A percentile compares a stretch with the other conserved stretches of the same genome.
Evolutionary conservation across 345 rosid genomes (phyloP).

Genomic region (Excoecaria agallocha): DNA sequence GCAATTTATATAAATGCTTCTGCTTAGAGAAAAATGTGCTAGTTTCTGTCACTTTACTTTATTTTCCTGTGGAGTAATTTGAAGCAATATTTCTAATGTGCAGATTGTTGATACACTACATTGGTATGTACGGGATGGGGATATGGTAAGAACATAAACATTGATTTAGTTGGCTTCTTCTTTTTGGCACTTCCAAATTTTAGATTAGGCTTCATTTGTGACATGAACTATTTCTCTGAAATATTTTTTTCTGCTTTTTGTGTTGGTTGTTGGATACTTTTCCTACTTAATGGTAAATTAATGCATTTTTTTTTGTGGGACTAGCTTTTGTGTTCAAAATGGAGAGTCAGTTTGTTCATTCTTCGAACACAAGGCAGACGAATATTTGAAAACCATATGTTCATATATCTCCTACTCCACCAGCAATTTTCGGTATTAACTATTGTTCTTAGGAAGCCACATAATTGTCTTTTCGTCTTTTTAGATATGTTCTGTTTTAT

Average conservation of each 20-base stretch:
- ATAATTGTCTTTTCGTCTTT: neutral
- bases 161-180: conserved; percentile 1
- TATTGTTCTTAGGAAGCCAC: neutral
- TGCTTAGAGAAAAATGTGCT: neutral
- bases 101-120: conserved; percentile 88
- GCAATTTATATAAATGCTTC: neutral
- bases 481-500: neutral
- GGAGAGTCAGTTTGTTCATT: no score
- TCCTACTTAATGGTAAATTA: no score
- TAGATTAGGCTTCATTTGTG: neutral
- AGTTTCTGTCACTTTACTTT: neutral
- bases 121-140: conserved; percentile 78
- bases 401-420: neutral
- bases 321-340: neutral
- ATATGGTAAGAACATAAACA: conserved; percentile 56
- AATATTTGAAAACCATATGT: neutral
- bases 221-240: neutral
- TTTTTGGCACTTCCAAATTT: neutral
- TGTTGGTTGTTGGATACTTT: neutral
- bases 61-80: neutral
- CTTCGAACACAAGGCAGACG: no score
- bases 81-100: conserved; percentile 22
- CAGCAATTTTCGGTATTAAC: neutral
- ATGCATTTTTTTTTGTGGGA: neutral
- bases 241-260: neutral